These are phyloP conservation scores for Aspergillus arachidicola DNA, from an alignment of 2,329 filamentous ascomycete genomes.

Conservation along the genomic window DNA sequence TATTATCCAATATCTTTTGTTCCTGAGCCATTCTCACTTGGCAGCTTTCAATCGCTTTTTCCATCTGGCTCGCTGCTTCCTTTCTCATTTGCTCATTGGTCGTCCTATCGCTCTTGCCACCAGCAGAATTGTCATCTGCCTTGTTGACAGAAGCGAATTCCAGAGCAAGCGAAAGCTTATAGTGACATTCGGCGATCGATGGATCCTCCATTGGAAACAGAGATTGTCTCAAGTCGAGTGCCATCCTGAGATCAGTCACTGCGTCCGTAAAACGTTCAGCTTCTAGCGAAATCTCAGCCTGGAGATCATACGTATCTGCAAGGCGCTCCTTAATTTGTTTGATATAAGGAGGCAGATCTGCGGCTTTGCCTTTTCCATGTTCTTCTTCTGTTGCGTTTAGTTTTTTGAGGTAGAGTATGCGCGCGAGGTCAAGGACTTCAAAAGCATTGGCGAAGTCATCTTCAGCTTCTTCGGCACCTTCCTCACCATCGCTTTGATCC, in stretches of 20 bases:
- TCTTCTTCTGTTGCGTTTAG: slow-evolving; percentile 53
- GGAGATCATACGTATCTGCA: slow-evolving; percentile 89
- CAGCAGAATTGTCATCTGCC: slow-evolving; percentile 29
- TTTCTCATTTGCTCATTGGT: slow-evolving; percentile 59
- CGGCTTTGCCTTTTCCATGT: slow-evolving; percentile 53
- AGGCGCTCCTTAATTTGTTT: slow-evolving; percentile 79
- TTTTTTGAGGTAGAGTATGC: slow-evolving; percentile 60
- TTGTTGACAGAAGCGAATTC: slow-evolving; percentile 84
- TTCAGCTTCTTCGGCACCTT: slow-evolving; percentile 61
- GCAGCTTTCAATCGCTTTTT: slow-evolving; percentile 62
- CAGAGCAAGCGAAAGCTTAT: slow-evolving; percentile 90
- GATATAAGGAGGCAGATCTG: slow-evolving; percentile 41
- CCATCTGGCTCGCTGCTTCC: slow-evolving; percentile 62
- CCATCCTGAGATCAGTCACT: slow-evolving; percentile 78
- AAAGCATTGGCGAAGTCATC: slow-evolving; percentile 67
- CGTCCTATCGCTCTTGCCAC: slow-evolving; percentile 41
- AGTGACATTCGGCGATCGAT: slow-evolving; percentile 90
- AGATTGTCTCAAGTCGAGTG: slow-evolving; percentile 76
- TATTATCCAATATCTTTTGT: slow-evolving; percentile 45
- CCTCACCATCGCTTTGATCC: slow-evolving; percentile 45
- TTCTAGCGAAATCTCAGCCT: slow-evolving; percentile 95
- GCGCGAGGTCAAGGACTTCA: slow-evolving; percentile 65
- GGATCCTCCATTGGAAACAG: slow-evolving; percentile 80
- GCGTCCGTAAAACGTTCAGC: slow-evolving; percentile 90
- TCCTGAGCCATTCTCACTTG: slow-evolving; percentile 58